Evolutionary conservation across 805 yeast genomes (phyloP).

Genomic region (Naumovozyma dairenensis): DNA sequence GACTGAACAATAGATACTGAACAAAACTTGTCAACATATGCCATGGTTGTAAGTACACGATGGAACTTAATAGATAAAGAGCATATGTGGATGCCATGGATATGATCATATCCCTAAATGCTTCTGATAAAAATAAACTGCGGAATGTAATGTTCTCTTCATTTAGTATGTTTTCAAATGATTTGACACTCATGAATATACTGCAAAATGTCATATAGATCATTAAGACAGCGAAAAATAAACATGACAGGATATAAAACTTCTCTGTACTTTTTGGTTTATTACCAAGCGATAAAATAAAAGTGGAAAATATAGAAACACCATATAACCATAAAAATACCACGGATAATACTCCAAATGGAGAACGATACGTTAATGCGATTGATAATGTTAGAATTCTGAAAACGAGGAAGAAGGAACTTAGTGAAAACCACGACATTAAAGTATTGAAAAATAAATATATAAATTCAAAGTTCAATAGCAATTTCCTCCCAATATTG

Average conservation of each 20-base stretch:
- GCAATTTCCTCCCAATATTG: constrained; percentile 51
- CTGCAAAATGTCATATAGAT: constrained; percentile 83
- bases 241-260: constrained; percentile 65
- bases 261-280: constrained; percentile 83
- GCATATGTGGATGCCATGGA: constrained; percentile 78
- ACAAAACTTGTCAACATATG: constrained; percentile 82
- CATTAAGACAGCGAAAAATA: constrained; percentile 82
- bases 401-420: constrained; percentile 83
- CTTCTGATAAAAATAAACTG: constrained; percentile 48
- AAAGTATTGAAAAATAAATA: constrained; percentile 67
- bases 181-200: constrained; percentile 63
- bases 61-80: constrained; percentile 67
- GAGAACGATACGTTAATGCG: constrained; percentile 43
- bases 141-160: constrained; percentile 31
- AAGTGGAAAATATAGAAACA: constrained; percentile 71
- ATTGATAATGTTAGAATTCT: constrained; percentile 75
- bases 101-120: constrained; percentile 80
- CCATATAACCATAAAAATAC: constrained; percentile 79
- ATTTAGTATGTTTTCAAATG: constrained; percentile 43
- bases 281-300: constrained; percentile 86
- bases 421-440: constrained; percentile 88
- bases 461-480: constrained; percentile 66
- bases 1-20: constrained; percentile 77
- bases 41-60: constrained; percentile 81
- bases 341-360: constrained; percentile 70